Conservation (phyloP, 2,329 filamentous ascomycete species). For the Monosporascus sp. region DNA sequence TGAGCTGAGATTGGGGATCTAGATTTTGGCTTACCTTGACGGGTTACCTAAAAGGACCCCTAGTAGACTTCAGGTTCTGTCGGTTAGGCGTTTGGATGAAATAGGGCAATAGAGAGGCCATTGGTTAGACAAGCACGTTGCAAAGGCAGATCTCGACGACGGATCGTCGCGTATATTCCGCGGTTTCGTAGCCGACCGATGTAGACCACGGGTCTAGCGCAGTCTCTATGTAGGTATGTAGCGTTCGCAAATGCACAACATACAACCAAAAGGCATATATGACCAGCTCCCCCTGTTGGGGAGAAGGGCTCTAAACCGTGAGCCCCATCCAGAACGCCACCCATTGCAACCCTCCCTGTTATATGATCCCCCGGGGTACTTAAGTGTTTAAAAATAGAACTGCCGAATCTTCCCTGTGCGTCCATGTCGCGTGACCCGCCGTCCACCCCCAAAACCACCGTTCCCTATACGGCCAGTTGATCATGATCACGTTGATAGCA, state of each 20-base stretch:
- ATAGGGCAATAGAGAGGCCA: too few relatives aligned
- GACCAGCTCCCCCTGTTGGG: conserved; percentile 22
- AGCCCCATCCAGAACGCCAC: conserved; percentile 27
- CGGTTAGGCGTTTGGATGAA: too few relatives aligned
- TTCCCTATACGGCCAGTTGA: conserved; percentile 46
- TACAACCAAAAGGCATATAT: conserved; percentile 2
- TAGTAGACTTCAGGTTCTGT: too few relatives aligned
- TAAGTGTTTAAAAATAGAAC: conserved; percentile 1
- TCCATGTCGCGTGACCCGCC: background rate
- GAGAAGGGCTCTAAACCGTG: conserved; percentile 20
- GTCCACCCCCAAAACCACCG: background rate
- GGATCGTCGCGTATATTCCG: too few relatives aligned
- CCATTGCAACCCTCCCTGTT: conserved; percentile 18
- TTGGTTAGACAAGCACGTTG: too few relatives aligned
- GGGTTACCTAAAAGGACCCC: too few relatives aligned
- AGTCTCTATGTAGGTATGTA: conserved; percentile 10
- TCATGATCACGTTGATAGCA: conserved; percentile 55
- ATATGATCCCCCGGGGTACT: background rate
- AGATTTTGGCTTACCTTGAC: too few relatives aligned
- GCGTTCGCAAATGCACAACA: conserved; percentile 12
- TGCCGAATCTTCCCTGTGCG: background rate
- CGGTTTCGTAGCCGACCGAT: too few relatives aligned
- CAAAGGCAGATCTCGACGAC: too few relatives aligned
- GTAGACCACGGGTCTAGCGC: background rate
- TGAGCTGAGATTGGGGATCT: too few relatives aligned